A percentile compares a stretch with the other conserved stretches of the same genome.
These are phyloP conservation scores for Talaromyces pinophilus DNA, from an alignment of 2,329 filamentous ascomycete species.

Conservation along the genomic window DNA sequence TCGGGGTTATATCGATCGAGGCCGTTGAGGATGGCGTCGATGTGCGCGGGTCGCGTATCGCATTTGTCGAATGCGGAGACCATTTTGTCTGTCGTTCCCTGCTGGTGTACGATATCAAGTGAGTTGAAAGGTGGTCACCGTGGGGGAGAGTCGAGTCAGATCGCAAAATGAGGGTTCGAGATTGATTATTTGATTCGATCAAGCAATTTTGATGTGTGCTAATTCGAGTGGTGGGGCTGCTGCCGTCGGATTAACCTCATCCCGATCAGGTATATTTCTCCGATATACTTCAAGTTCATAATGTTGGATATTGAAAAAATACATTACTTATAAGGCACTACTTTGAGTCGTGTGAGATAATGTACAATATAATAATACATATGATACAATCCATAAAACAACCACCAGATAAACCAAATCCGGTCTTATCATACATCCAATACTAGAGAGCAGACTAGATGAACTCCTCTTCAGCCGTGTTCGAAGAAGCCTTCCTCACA, in stretches of 20 bases:
- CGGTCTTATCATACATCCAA: neutral
- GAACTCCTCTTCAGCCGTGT: constrained; percentile 2
- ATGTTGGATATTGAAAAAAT: no score
- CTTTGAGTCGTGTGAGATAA: neutral
- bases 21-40: constrained; percentile 91
- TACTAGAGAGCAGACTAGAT: neutral
- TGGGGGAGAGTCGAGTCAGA: neutral
- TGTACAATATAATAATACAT: constrained; percentile 2
- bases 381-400: neutral
- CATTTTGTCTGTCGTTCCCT: constrained; percentile 25
- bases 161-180: neutral
- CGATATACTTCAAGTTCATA: neutral
- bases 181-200: constrained; percentile 11
- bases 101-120: neutral
- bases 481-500: constrained; percentile 31
- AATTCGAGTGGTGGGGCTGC: constrained; percentile 20
- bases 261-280: constrained; percentile 18
- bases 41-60: constrained; percentile 87
- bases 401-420: neutral
- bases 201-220: constrained; percentile 22
- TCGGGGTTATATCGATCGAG: constrained; percentile 99
- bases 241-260: neutral
- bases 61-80: constrained; percentile 73
- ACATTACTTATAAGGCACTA: no score
- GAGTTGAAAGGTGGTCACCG: neutral